Evolutionary conservation across 345 rosid genomes (phyloP).

Genomic region (Eucalyptus grandis): DNA sequence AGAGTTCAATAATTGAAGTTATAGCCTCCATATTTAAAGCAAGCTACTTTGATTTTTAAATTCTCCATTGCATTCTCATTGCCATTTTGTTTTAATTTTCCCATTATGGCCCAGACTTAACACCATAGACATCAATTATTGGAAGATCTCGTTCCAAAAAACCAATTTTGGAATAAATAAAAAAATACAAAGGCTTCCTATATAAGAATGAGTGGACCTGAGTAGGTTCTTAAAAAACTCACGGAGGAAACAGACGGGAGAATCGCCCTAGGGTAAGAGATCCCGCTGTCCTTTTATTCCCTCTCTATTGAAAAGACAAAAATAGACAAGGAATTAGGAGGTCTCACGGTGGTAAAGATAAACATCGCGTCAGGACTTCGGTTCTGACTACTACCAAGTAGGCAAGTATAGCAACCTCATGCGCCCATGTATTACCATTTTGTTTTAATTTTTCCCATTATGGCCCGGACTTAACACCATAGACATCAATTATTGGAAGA

Average conservation of each 20-base stretch:
- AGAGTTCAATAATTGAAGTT: background rate
- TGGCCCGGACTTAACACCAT: background rate
- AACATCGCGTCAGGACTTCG: no score
- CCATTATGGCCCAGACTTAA: background rate
- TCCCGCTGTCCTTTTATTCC: no score
- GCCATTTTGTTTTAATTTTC: background rate
- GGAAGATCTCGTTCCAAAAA: background rate
- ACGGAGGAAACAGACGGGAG: no score
- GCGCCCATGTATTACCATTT: background rate
- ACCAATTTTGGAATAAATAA: background rate
- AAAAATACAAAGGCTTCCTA: background rate
- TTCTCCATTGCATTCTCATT: background rate
- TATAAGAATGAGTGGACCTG: no score
- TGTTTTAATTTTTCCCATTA: background rate
- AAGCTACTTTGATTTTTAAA: background rate
- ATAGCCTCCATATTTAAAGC: background rate
- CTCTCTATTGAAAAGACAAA: no score
- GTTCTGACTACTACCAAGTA: no score
- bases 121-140: background rate
- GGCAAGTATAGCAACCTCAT: no score
- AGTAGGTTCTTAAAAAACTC: no score
- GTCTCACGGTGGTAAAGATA: no score
- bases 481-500: background rate
- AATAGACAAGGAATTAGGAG: no score
- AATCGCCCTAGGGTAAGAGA: no score